Base-by-base conservation (phyloP, 176 grass and related monocot species). In the Aegilops speltoides region DNA sequence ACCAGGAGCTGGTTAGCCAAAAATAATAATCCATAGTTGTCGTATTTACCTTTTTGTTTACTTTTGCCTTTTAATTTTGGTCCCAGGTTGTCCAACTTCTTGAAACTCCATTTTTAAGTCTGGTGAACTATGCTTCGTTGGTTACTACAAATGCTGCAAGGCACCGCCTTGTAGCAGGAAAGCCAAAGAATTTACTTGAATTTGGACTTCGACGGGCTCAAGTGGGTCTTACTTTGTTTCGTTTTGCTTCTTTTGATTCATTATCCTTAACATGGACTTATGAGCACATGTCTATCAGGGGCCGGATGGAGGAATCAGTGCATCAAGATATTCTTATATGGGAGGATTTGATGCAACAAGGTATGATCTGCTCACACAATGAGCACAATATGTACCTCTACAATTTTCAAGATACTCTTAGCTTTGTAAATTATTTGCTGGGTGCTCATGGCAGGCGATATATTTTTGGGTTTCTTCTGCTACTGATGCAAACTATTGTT, bases 261-360 rank as follows among this genome's bases (percentile, higher is more conserved):
- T 80, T 65, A 54, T 45, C 32, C 5, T 83, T 41, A 83, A 4
- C 10, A 83, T 86, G 79, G 62, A 73, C 54, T 22, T 57, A 57
- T 57, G 73, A 66, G 71, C 48, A 87, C 65, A 71, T 5, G 4
- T 84, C 22, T 88, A 52, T 84, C 86, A 98, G 96, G 96, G 96
- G 14, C 93, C 96, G 72, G 93, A 98, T 94, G 96, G 96, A 84
- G 96, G 88, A 92, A 95, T 98, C 63, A 98, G 96, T 59, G 96
- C 93, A 79, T 98, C 96, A 88, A 95, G 88, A 89, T 98, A 95
- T 88, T 85, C 82, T 88, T 96, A 92, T 79, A 95, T 98, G 90
- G 96, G 96, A 71, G 93, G 96, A 77, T 98, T 98, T 94, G 96
- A 98, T 98, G 96, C 93, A 72, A 98, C 93, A 83, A 98, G 93